A percentile compares a stretch with the other conserved stretches of the same genome.
Evolutionary conservation across 1,284 basidiomycete genomes (phyloP).

Genomic region (Leccinum ponderosum): DNA sequence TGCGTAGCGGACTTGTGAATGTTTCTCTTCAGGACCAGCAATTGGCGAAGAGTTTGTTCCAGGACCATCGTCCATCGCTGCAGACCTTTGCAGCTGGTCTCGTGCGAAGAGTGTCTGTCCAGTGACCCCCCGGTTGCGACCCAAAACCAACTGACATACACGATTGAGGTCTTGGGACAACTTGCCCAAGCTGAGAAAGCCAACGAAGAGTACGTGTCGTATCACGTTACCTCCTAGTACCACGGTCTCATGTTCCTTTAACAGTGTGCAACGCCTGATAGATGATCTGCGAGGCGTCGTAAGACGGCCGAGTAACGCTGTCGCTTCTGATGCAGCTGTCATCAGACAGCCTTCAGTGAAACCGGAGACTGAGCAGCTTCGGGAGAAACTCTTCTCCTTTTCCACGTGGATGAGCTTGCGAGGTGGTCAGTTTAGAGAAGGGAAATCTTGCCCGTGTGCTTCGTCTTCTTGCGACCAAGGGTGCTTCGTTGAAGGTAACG

Average conservation of each 20-base stretch:
- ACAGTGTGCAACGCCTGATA: slow-evolving; percentile 57
- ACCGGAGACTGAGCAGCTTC: slow-evolving; percentile 68
- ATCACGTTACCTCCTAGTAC: background rate
- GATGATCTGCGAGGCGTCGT: slow-evolving; percentile 73
- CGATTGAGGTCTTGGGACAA: slow-evolving; percentile 82
- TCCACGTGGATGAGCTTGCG: too few relatives aligned
- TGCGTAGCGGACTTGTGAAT: slow-evolving; percentile 83
- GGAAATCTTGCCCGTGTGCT: too few relatives aligned
- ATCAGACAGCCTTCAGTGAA: slow-evolving; percentile 54
- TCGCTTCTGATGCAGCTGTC: slow-evolving; percentile 37
- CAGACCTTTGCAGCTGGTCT: slow-evolving; percentile 85
- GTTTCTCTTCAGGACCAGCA: slow-evolving; percentile 86
- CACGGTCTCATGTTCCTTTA: slow-evolving; percentile 10
- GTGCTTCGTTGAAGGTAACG: too few relatives aligned
- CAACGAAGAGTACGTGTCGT: slow-evolving; percentile 70
- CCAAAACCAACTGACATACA: slow-evolving; percentile 78
- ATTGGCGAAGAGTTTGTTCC: slow-evolving; percentile 84
- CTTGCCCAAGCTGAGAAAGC: slow-evolving; percentile 73
- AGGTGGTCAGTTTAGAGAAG: too few relatives aligned
- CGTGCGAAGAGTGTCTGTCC: slow-evolving; percentile 82
- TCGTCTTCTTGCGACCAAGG: too few relatives aligned
- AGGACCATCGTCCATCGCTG: slow-evolving; percentile 76
- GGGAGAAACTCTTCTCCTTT: slow-evolving; percentile 62
- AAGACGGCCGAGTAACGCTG: slow-evolving; percentile 39
- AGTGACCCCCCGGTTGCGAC: slow-evolving; percentile 78